A percentile compares a stretch with the other conserved stretches of the same genome.
Conservation (phyloP, 78 protist genomes). For the Trichosphaerium sp. region DNA sequence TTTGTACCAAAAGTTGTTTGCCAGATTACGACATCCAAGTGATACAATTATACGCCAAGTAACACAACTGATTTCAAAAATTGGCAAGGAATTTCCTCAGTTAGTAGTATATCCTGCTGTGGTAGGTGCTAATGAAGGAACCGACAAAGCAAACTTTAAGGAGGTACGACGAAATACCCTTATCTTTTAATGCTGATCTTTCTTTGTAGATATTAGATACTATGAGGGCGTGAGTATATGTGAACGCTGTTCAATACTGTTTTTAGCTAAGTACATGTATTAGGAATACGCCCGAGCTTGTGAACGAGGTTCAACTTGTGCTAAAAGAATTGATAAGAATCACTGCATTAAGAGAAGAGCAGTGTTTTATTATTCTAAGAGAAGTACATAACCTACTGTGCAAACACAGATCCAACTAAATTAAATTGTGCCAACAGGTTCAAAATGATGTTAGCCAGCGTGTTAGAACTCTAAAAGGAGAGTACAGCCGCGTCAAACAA, state of each 20-base stretch:
- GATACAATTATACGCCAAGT: conserved; percentile 1
- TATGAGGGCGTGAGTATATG: background rate
- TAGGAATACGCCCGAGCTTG: background rate
- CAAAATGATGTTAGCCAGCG: background rate
- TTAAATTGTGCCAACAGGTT: conserved; percentile 7
- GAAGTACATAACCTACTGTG: conserved; percentile 20
- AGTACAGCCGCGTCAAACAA: background rate
- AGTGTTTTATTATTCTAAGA: conserved; percentile 20
- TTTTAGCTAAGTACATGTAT: background rate
- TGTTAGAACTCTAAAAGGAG: background rate
- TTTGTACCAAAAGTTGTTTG: no score
- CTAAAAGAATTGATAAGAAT: conserved; percentile 24
- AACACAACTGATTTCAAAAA: conserved; percentile 12
- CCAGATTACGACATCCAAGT: conserved; percentile 15
- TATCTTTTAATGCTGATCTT: background rate
- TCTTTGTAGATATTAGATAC: background rate
- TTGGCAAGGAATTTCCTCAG: conserved; percentile 21
- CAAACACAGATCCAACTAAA: background rate
- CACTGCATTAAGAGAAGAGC: conserved; percentile 57
- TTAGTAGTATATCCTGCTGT: conserved; percentile 22
- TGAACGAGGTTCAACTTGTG: conserved; percentile 14
- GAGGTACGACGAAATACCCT: background rate
- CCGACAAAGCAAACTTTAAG: background rate
- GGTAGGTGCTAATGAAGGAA: background rate
- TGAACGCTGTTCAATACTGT: conserved; percentile 4